These are phyloP conservation scores for Tirmania nivea DNA, from an alignment of 495 filamentous ascomycete genomes.

Conservation along the genomic window DNA sequence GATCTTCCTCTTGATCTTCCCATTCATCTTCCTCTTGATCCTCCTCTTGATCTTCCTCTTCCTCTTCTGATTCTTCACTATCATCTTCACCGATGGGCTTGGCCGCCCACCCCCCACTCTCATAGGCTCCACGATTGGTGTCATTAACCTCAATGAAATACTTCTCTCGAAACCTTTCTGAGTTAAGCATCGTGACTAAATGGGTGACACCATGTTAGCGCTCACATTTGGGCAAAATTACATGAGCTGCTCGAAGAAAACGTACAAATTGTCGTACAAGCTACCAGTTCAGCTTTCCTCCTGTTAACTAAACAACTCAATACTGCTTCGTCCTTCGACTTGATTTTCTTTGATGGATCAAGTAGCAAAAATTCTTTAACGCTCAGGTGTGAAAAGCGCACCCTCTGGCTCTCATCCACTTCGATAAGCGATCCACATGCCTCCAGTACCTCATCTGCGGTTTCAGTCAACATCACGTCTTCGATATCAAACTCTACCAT, in stretches of 20 bases:
- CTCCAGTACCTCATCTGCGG: background rate
- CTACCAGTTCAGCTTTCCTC: background rate
- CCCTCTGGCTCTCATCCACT: background rate
- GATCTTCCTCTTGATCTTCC: background rate
- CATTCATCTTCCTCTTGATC: background rate
- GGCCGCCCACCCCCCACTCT: background rate
- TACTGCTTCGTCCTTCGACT: background rate
- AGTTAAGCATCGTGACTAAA: background rate
- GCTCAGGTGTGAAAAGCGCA: constrained; percentile 3
- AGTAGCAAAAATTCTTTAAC: constrained; percentile 5
- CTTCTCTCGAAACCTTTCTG: background rate
- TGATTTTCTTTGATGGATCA: background rate
- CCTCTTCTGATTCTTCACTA: background rate
- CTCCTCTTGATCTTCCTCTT: background rate
- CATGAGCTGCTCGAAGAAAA: background rate
- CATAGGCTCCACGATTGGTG: background rate
- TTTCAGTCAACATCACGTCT: background rate
- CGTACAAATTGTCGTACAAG: background rate
- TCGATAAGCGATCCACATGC: constrained; percentile 2
- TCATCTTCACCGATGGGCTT: background rate
- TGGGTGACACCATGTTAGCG: background rate
- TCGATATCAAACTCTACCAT: background rate
- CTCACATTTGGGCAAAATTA: background rate
- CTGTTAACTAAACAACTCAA: background rate
- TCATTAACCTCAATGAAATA: background rate